phyloP scores from a whole-genome alignment of 192 early-diverging fungal genomes.

The Entomortierella lignicola region DNA sequence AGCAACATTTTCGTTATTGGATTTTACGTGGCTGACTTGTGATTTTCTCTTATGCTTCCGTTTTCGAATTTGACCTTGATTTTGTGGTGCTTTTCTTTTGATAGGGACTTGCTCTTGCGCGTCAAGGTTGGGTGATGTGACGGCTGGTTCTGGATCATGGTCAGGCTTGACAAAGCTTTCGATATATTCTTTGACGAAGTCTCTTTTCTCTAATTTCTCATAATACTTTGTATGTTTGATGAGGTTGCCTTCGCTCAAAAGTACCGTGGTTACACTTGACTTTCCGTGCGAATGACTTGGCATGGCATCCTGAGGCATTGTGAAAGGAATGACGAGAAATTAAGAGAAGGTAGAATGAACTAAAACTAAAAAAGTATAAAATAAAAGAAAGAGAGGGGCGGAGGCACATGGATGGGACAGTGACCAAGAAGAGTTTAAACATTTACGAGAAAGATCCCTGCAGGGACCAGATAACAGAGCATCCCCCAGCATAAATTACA shows the following conservation, averaged over 20 bases:
- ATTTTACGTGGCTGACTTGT: neutral
- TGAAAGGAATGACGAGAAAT: neutral
- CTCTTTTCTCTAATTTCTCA: constrained; percentile 16
- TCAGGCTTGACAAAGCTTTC: constrained; percentile 9
- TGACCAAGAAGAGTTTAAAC: neutral
- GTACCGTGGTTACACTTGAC: neutral
- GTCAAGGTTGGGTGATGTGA: neutral
- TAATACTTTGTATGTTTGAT: constrained; percentile 24
- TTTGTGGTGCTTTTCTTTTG: neutral
- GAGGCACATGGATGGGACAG: neutral
- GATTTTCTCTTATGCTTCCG: too few relatives aligned
- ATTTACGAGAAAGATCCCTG: neutral
- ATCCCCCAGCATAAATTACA: neutral
- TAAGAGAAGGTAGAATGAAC: neutral
- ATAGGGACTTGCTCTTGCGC: neutral
- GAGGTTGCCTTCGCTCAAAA: constrained; percentile 29
- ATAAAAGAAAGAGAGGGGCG: neutral
- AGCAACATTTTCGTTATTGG: neutral
- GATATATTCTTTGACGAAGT: constrained; percentile 36
- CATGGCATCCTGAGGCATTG: neutral
- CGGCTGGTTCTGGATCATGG: neutral
- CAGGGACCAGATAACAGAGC: neutral
- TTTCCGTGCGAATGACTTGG: neutral
- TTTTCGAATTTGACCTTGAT: neutral
- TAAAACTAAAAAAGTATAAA: neutral